Evolutionary conservation across 192 early-diverging fungal genomes (phyloP), one percentile per base, ranked within the genome.

Genomic region (Funneliformis geosporum): DNA sequence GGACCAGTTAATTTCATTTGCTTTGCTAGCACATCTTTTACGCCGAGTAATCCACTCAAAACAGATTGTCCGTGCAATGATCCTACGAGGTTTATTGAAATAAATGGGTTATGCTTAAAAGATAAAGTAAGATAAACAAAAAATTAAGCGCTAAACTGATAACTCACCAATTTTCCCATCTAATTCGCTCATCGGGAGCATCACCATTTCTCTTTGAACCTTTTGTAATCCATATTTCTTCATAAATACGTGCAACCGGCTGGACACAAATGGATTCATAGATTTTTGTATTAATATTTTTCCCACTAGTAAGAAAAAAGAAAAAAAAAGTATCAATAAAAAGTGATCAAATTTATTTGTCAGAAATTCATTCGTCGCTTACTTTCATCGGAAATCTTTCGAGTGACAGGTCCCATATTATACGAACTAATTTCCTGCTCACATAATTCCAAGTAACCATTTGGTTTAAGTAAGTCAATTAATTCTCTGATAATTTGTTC

Each of bases 401-500:
- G 33, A 25, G 82, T 76, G n/a, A 71, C 76, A 60, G 84, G 84
- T 25, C 76, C 71, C 16, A 77, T 72, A 46, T 83, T 72, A 6
- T 44, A 28, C 61, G 75, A 83, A 10, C 72, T 23, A 44, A 78
- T 76, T 5, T 81, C 79, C 23, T 81, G 55, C 42, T 83, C 84
- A 8, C 80, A n/a, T 18, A 82, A 75, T 65, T 85, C 84, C 12
- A 85, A 66, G 11, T 25, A 73, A 27, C 84, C 84, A 59, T 67
- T 47, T 40, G 80, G 76, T 66, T 79, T 80, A 2, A 85, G 46
- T 18, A 85, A 55, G 16, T 82, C 79, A 25, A 76, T 78, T 2
- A 85, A 81, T 50, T 83, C 81, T 4, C 76, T 38, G 8, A 85
- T 42, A 40, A 70, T 21, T 70, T n/a, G 12, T 28, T 40, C 14